These are phyloP conservation scores for Bathelium albidoporum DNA, from an alignment of 495 filamentous ascomycete genomes.

Conservation along the genomic window DNA sequence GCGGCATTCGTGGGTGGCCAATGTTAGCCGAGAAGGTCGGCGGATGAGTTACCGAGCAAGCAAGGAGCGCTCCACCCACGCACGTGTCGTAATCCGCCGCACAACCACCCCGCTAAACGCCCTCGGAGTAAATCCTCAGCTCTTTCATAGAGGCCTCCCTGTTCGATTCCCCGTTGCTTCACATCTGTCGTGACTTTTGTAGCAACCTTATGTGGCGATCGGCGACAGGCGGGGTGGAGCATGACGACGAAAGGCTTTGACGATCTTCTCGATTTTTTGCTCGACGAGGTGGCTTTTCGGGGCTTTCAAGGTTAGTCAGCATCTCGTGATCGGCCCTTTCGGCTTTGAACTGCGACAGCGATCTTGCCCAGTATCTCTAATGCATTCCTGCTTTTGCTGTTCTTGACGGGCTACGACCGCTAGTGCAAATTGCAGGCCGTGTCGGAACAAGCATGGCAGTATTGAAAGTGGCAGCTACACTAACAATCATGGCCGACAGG, in stretches of 20 bases:
- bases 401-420: no score
- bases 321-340: background rate
- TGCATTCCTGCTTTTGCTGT: background rate
- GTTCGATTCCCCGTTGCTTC: conserved; percentile 10
- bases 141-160: background rate
- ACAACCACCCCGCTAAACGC: background rate
- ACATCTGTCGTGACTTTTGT: background rate
- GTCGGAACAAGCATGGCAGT: background rate
- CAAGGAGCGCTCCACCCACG: no score
- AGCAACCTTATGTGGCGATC: background rate
- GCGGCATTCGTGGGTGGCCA: no score
- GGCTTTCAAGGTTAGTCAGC: conserved; percentile 52
- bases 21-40: no score
- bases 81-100: background rate
- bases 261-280: background rate
- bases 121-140: background rate
- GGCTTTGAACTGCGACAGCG: no score
- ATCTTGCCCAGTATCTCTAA: no score
- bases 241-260: conserved; percentile 2
- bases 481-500: background rate
- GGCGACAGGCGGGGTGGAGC: background rate
- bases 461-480: background rate
- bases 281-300: conserved; percentile 34
- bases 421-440: background rate
- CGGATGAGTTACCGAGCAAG: no score